Evolutionary conservation across 139 green algal genomes (phyloP).

Genomic region (Micractinium conductrix): DNA sequence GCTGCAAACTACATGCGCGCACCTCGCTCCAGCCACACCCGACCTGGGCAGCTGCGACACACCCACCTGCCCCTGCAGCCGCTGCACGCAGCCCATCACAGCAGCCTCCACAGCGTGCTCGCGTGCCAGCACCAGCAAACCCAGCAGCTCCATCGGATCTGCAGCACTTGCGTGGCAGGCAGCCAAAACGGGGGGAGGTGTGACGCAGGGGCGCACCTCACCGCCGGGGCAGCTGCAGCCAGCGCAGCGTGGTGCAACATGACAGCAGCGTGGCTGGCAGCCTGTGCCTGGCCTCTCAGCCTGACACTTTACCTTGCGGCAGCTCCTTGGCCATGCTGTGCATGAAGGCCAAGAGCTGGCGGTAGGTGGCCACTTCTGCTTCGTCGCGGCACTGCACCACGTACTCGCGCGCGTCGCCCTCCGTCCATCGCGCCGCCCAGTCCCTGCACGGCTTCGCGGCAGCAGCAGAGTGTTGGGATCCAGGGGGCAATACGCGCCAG

Average conservation of each 20-base stretch:
- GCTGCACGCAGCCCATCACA: neutral
- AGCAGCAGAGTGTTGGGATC: neutral
- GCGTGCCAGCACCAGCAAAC: neutral
- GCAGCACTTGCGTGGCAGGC: too few relatives aligned
- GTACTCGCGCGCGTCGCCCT: neutral
- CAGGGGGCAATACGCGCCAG: neutral
- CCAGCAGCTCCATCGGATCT: neutral
- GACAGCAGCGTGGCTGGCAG: neutral
- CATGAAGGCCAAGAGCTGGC: neutral
- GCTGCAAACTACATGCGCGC: too few relatives aligned
- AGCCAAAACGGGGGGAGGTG: too few relatives aligned
- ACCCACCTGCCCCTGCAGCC: neutral
- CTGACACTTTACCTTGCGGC: neutral
- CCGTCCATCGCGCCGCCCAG: neutral
- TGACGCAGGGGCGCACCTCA: too few relatives aligned
- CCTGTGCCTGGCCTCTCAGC: neutral
- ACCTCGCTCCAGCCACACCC: too few relatives aligned
- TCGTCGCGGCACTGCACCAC: neutral
- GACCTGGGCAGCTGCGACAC: too few relatives aligned
- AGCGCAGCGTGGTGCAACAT: neutral
- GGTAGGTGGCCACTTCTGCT: neutral
- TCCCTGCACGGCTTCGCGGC: neutral
- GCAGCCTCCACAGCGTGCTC: constrained; percentile 15
- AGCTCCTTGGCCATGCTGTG: constrained; percentile 10
- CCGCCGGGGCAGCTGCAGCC: too few relatives aligned